Base-by-base conservation (phyloP, 1,284 basidiomycete species). In the Leccinum colubrinum region DNA sequence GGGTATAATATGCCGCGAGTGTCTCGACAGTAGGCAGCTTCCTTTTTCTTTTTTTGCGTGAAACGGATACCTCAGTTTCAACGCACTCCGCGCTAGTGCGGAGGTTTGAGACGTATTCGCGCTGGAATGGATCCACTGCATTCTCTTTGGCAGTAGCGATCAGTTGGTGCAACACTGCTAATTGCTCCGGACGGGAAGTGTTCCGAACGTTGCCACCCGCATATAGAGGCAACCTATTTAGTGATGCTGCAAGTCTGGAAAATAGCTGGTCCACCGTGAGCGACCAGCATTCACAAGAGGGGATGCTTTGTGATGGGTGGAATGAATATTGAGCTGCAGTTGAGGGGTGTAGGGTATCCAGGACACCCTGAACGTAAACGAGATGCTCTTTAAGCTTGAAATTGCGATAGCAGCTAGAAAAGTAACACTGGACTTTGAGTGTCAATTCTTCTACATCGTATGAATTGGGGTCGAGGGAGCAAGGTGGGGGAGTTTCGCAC, bases 361-460 rank as follows among this genome's bases (percentile, higher is more conserved):
- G 59, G 27, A 64, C 62, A 1, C 1, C 15, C 54, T 71, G 69
- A 33, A 70, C 61, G 22, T 60, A 48, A 17, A n/a, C 12, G 7
- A 69, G 35, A 17, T 72, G 66, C 11, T 59, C 51, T 14, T 20
- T 56, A 6, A 70, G 53, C 35, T 50, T 43, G 22, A 50, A 30
- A 39, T 69, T 70, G 12, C 39, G 60, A 55, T 62, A 64, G 15
- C 69, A 69, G 12, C 51, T 63, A 8, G 54, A 33, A 41, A 69
- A 70, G 37, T 39, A 17, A 1, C 14, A 2, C 5, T 12, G 27
- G 12, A 62, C 48, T 1, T 48, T 17, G 6, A 41, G 1, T 2
- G n/a, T 27, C 8, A 69, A 30, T 2, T 12, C 4, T 2, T 22
- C 7, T 25, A 61, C 9, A n/a, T 61, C 6, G 1, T 68, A 64